Conservation (phyloP, 306 rosid genomes). For the Lathyrus sativus region DNA sequence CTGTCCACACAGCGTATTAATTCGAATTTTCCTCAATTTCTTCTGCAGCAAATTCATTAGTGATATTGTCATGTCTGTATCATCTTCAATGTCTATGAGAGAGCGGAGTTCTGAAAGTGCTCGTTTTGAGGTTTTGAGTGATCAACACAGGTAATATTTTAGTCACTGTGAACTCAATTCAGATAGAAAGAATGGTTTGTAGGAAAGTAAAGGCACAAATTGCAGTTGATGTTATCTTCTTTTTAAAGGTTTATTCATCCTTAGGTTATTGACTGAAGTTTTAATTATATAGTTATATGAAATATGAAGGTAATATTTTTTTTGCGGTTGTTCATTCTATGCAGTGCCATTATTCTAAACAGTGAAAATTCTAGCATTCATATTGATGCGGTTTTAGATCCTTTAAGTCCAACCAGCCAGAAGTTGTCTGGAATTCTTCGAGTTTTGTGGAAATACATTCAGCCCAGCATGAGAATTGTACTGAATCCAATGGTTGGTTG, state of each 20-base stretch:
- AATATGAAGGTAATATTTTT: constrained; percentile 31
- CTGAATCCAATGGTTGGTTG: constrained; percentile 90
- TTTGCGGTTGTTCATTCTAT: constrained; percentile 37
- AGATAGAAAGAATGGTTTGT: constrained; percentile 10
- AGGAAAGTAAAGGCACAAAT: not conserved
- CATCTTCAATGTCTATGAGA: constrained; percentile 90
- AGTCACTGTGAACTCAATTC: constrained; percentile 17
- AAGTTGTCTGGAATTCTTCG: constrained; percentile 86
- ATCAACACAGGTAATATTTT: constrained; percentile 66
- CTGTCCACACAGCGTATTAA: not conserved
- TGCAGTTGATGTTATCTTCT: constrained; percentile 22
- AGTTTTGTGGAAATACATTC: constrained; percentile 72
- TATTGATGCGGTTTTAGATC: constrained; percentile 93
- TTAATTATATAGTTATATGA: constrained; percentile 10
- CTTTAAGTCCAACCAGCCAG: constrained; percentile 90
- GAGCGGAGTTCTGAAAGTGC: constrained; percentile 85
- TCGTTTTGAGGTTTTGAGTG: constrained; percentile 80
- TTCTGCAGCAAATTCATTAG: constrained; percentile 86
- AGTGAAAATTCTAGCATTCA: constrained; percentile 78
- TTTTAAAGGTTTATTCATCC: constrained; percentile 22
- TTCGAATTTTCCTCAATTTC: constrained; percentile 34
- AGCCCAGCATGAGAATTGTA: constrained; percentile 96
- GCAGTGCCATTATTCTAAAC: constrained; percentile 82
- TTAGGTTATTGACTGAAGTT: constrained; percentile 33
- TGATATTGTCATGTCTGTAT: constrained; percentile 71